These are phyloP conservation scores for Lactarius trivialis DNA, from an alignment of 768 basidiomycete species.

Conservation along the genomic window DNA sequence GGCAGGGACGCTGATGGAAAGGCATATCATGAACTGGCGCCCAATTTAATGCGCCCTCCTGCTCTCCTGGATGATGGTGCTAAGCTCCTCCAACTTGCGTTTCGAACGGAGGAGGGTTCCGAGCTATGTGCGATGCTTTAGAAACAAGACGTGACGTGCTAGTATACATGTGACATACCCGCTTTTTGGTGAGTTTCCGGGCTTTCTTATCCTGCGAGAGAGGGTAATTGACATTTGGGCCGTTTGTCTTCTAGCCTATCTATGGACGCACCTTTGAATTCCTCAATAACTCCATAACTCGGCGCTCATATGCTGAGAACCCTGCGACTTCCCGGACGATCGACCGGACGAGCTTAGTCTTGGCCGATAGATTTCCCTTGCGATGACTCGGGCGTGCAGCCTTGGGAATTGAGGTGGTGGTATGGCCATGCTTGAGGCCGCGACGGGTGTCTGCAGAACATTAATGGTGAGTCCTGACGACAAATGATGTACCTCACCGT, in stretches of 20 bases:
- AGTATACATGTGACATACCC: constrained; percentile 53
- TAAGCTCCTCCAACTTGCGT: constrained; percentile 96
- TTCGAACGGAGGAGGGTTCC: constrained; percentile 98
- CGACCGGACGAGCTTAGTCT: constrained; percentile 90
- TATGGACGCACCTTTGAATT: constrained; percentile 78
- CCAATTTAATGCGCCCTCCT: constrained; percentile 53
- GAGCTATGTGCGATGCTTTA: constrained; percentile 45
- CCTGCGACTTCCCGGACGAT: constrained; percentile 96
- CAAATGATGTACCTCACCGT: constrained; percentile 46
- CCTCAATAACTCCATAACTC: constrained; percentile 95
- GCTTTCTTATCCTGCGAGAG: constrained; percentile 89
- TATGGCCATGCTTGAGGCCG: constrained; percentile 84
- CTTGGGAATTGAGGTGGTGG: constrained; percentile 79
- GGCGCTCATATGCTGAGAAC: constrained; percentile 95
- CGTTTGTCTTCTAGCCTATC: background rate
- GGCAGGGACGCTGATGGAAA: background rate
- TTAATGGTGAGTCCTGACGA: background rate
- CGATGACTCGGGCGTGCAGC: constrained; percentile 75
- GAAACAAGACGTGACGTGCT: constrained; percentile 3
- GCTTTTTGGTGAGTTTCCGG: constrained; percentile 98
- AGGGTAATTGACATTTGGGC: background rate
- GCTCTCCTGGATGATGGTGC: constrained; percentile 87
- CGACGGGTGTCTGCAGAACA: constrained; percentile 61
- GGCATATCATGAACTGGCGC: background rate
- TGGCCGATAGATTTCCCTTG: constrained; percentile 85